These are phyloP conservation scores for Ensete glaucum DNA, from an alignment of 176 grass and related monocot genomes.

Conservation along the genomic window DNA sequence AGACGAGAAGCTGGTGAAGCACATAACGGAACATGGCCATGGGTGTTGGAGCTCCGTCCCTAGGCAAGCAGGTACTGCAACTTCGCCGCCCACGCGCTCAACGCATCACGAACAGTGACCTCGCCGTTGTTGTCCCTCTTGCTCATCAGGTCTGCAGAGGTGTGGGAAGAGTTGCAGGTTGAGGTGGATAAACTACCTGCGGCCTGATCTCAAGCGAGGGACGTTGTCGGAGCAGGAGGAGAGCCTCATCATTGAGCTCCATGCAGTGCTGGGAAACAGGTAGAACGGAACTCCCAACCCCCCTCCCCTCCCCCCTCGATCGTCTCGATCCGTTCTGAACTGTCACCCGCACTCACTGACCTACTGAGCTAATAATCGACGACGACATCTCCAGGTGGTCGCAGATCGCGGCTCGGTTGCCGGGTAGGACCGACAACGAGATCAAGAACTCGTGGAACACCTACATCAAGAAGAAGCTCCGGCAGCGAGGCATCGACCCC, in stretches of 20 bases:
- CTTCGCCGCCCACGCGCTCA: background rate
- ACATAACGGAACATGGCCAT: constrained; percentile 20
- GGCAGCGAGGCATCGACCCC: constrained; percentile 18
- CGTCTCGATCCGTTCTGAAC: background rate
- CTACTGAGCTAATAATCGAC: too few relatives aligned
- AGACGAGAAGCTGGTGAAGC: constrained; percentile 21
- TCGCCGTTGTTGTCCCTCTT: background rate
- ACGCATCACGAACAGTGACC: background rate
- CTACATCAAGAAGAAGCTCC: constrained; percentile 26
- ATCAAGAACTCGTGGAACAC: constrained; percentile 29
- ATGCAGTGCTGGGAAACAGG: constrained; percentile 51
- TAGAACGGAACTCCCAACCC: background rate
- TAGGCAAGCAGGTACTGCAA: constrained; percentile 12
- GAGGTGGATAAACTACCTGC: constrained; percentile 28
- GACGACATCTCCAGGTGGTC: constrained; percentile 19
- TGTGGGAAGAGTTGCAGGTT: constrained; percentile 29
- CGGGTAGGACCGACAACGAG: constrained; percentile 21
- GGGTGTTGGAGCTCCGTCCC: constrained; percentile 27
- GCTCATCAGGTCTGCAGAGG: constrained; percentile 21
- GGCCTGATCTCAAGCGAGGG: constrained; percentile 24
- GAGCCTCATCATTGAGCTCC: constrained; percentile 23
- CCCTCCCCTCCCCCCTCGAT: background rate
- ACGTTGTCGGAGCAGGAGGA: constrained; percentile 24
- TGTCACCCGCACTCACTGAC: too few relatives aligned
- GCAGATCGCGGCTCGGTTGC: constrained; percentile 17